Percentiles rank a stretch among this genome's conserved stretches.
phyloP scores from a whole-genome alignment of 495 filamentous ascomycete genomes.

The Podospora conica region DNA sequence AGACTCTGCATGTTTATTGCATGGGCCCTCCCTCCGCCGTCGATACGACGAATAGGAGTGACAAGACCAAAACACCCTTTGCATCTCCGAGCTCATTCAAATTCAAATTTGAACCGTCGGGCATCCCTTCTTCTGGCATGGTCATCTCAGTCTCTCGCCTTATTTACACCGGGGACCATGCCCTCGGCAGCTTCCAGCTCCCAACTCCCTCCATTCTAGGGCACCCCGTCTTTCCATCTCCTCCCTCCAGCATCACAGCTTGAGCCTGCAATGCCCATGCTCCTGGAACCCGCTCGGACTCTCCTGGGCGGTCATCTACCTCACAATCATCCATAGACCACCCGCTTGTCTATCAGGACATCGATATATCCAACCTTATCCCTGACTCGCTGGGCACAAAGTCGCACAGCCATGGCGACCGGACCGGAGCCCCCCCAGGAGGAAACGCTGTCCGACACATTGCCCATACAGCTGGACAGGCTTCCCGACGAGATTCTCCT shows the following conservation, averaged over 20 bases:
- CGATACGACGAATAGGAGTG: neutral
- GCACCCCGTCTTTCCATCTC: neutral
- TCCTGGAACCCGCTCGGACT: neutral
- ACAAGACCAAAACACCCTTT: neutral
- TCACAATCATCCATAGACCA: neutral
- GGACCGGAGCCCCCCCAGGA: neutral
- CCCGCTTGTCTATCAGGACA: neutral
- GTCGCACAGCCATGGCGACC: neutral
- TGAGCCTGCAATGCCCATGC: neutral
- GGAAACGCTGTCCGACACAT: neutral
- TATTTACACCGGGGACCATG: neutral
- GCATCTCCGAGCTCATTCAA: neutral
- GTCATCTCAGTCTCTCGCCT: neutral
- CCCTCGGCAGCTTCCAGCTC: neutral
- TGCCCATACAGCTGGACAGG: conserved; percentile 34
- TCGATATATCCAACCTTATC: neutral
- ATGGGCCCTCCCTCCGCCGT: neutral
- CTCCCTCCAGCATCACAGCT: neutral
- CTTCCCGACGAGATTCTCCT: conserved; percentile 74
- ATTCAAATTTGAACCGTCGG: neutral
- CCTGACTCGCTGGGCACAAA: neutral
- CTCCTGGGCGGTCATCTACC: neutral
- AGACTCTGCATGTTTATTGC: neutral
- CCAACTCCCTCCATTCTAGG: neutral
- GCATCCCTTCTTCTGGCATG: neutral